Conservation (phyloP, 768 basidiomycete species). For the Leccinum subtestaceum region DNA sequence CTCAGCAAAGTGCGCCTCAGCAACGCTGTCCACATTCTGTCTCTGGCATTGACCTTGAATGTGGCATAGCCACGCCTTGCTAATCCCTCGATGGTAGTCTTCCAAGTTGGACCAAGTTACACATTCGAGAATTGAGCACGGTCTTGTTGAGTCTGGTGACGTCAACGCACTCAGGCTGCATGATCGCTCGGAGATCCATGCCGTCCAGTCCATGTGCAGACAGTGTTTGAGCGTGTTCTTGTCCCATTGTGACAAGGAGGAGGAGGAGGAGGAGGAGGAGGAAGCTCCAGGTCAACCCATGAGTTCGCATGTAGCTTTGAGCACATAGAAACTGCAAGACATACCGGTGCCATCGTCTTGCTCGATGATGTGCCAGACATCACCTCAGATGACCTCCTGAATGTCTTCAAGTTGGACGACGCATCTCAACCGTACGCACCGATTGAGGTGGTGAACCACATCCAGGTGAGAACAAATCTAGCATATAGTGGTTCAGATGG, state of each 20-base stretch:
- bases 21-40: too few relatives aligned
- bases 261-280: not conserved
- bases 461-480: constrained; percentile 61
- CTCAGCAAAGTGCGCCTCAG: too few relatives aligned
- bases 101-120: too few relatives aligned
- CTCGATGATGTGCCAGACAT: constrained; percentile 59
- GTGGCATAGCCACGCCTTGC: constrained; percentile 53
- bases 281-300: constrained; percentile 42
- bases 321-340: constrained; percentile 44
- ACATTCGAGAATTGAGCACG: too few relatives aligned
- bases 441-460: constrained; percentile 63
- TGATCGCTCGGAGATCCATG: constrained; percentile 43
- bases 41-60: too few relatives aligned
- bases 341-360: constrained; percentile 23
- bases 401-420: constrained; percentile 47
- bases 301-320: constrained; percentile 74
- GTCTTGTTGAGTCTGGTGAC: too few relatives aligned
- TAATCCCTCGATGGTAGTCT: too few relatives aligned
- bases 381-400: constrained; percentile 49
- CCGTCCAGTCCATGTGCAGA: constrained; percentile 64
- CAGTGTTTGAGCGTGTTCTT: constrained; percentile 2
- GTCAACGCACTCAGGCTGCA: not conserved
- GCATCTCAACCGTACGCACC: constrained; percentile 40
- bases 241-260: not conserved
- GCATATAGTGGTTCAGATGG: not conserved